Percentiles rank a stretch among this genome's conserved stretches.
These are phyloP conservation scores for Termitomyces sp. DNA, from an alignment of 768 basidiomycete genomes.

Conservation along the genomic window DNA sequence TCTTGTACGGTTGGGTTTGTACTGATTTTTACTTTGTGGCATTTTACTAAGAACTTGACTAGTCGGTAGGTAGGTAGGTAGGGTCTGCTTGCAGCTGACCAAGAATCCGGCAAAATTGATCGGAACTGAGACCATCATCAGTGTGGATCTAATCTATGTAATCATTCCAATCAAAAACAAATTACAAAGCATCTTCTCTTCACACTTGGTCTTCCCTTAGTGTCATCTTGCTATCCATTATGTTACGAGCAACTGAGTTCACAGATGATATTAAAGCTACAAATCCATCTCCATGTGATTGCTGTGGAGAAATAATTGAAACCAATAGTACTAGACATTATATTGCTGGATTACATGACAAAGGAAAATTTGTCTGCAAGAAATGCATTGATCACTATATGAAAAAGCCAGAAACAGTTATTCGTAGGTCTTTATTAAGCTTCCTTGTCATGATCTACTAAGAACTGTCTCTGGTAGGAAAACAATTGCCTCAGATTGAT, in stretches of 20 bases:
- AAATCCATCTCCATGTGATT: neutral
- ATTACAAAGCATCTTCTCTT: neutral
- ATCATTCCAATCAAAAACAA: too few relatives aligned
- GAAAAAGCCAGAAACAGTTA: neutral
- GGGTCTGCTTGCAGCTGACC: too few relatives aligned
- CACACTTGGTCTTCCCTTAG: too few relatives aligned
- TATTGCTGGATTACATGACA: neutral
- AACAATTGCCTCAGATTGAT: neutral
- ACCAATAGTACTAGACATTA: neutral
- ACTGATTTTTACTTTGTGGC: neutral
- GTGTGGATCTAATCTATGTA: neutral
- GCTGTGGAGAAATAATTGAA: neutral
- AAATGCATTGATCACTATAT: neutral
- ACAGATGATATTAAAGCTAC: neutral
- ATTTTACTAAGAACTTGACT: neutral
- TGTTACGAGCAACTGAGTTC: neutral
- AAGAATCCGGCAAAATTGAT: too few relatives aligned
- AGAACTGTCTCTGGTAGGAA: too few relatives aligned
- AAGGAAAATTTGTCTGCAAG: neutral
- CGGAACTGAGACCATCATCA: neutral
- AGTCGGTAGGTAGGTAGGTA: too few relatives aligned
- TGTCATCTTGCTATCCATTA: neutral
- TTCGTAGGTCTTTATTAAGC: neutral
- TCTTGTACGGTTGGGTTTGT: neutral
- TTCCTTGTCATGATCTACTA: neutral